Evolutionary conservation across 1,139 yeast species (phyloP), one percentile per base, ranked within the genome.

Genomic region (Kluyveromyces marxianus): DNA sequence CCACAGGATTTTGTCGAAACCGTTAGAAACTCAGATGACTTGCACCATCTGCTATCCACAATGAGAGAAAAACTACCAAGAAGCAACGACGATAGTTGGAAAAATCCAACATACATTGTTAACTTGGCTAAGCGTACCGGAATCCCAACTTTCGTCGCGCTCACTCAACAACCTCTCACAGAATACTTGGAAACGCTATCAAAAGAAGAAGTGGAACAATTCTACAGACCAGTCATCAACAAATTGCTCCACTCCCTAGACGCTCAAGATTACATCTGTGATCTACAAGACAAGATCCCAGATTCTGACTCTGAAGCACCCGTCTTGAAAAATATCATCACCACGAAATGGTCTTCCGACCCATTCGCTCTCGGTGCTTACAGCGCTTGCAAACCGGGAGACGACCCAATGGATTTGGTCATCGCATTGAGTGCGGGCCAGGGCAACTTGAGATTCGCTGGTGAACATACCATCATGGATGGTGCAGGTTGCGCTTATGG

Each of bases 401-500:
- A 86, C 59, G 86, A 81, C 54, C 86, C 89, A 0, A 68, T 77
- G 21, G 82, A 76, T 43, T 54, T 71, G 33, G 70, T 80, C 3
- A 62, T 81, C 4, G 76, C 81, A 4, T 69, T 85, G 46, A 72
- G 74, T 33, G 73, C 75, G 30, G 86, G 85, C 0, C 70, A 69
- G 38, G 84, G 80, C 34, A 60, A 63, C 1, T 69, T 87, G 4
- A 69, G 92, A 44, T 87, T 87, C 68, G 95, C 95, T 0, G 96
- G 96, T 8, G 96, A 87, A 62, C 95, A 85, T 58, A 79, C 94
- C 1, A 74, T 76, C 26, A 66, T 73, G 55, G 87, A 83, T 49
- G 95, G 95, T 4, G 80, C 83, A 33, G 96, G 95, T 0, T 86
- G 95, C 66, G 89, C 82, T 4, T 92, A 87, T 65, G 87, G 89